Base-by-base conservation (phyloP, 2,329 filamentous ascomycete genomes). In the Fusarium sp. region DNA sequence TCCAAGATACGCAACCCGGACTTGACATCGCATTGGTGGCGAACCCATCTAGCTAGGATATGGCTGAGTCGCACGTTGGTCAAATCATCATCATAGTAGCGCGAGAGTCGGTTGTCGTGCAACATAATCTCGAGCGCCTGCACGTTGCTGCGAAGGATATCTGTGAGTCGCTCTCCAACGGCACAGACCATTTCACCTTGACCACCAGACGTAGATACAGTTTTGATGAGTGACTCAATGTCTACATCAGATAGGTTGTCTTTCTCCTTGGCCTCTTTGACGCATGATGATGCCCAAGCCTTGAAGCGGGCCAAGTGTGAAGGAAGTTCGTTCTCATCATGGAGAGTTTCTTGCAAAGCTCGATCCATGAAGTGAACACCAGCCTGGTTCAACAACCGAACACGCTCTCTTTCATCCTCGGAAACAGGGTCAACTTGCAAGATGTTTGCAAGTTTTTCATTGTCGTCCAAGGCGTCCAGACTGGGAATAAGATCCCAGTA, bases 111-210 rank as follows among this genome's bases (percentile, higher is more conserved):
- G 35, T 77, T 74, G 4, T 77, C 72, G 31, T 77, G 74, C 52
- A 80, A 77, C 54, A 81, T 76, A 16, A 82, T 69, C 42, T 78
- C 73, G 0, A 81, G 70, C 1, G 80, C 77, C 48, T 81, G 76
- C 12, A 76, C 68, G 37, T 77, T 73, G 4, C 76, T 77, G 6
- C 69, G 57, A 7, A 81, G 68, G 29, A 82, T 79, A 6, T 54
- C 61, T 4, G 70, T 58, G 18, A 82, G 63, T 20, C 75, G 68
- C 20, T 76, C 72, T 6, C 66, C 63, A 23, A 69, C 43, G 26
- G 52, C 35, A 20, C 47, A 56, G n/a, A 55, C 39, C 43, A 66
- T 62, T 24, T 56, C 52, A n/a, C 63, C 63, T 37, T 59, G 53
- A 16, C 37, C 57, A 35, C 41, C 43, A 7, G 33, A 46, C n/a